Base-by-base conservation (phyloP, 2,329 filamentous ascomycete genomes). In the Clarireedia hainanense region DNA sequence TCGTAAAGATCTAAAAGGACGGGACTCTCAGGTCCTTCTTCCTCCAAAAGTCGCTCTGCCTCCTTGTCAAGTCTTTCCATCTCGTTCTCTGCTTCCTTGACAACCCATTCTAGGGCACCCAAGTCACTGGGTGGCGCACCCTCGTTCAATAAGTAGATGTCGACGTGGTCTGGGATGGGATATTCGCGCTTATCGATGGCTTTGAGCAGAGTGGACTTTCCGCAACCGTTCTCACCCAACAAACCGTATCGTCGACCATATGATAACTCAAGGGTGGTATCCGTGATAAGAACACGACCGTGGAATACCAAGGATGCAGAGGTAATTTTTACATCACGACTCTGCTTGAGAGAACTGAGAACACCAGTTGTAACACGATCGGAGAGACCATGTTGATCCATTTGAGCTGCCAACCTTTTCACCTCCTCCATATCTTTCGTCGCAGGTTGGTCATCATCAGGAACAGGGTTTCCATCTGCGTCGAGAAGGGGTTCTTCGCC, bases 291-390 rank as follows among this genome's bases (percentile, higher is more conserved):
- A 65, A 97, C 94, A 67, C 88, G 90, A 68, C 95, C 94, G 80
- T 99, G 95, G 84, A 99, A 99, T 62, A 96, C 92, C 65, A 99
- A 79, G 61, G 88, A 95, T 68, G 85, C 83, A 55, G 91, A 96
- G 63, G 86, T 95, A 72, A 99, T 94, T 80, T 99, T 99, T 74
- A 96, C 90, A 74, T 99, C 94, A 75, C 89, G 88, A 77, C 88
- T 95, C 64, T 88, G 80, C 61, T 81, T 74, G 61, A 92, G 83
- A 46, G 94, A 99, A 39, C 91, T 80, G 60, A 99, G 79, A 56
- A 99, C 94, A 82, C 94, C 94, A 59, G 94, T 99, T 59, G 95
- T 99, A 73, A 99, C 94, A 73, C 94, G 88, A 75, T 99, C 94
- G 14, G 94, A 97, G 63, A 99, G 80, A 69, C 94, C 94, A 71